phyloP scores from a whole-genome alignment of 1,284 basidiomycete species.

The Cutaneotrichosporon dermatis region DNA sequence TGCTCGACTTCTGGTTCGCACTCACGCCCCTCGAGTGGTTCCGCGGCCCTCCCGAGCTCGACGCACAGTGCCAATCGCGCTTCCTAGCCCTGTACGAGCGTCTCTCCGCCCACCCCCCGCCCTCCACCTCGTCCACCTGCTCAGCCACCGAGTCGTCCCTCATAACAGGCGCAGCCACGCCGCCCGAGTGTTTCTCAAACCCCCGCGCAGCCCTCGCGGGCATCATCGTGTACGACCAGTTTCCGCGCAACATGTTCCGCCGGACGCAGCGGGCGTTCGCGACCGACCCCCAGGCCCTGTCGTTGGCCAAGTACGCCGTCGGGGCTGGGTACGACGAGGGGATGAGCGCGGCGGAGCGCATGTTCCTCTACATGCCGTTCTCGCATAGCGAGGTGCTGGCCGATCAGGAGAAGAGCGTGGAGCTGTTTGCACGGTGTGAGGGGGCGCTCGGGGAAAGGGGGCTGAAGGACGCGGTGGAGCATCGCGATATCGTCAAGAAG shows the following conservation, averaged over 20 bases:
- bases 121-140: neutral
- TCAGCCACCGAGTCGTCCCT: too few relatives aligned
- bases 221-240: slow-evolving; percentile 10
- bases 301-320: slow-evolving; percentile 4
- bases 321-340: slow-evolving; percentile 6
- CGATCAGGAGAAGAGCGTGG: slow-evolving; percentile 7
- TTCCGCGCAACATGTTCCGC: slow-evolving; percentile 15
- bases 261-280: slow-evolving; percentile 1
- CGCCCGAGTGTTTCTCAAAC: neutral
- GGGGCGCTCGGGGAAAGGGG: neutral
- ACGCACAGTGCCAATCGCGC: neutral
- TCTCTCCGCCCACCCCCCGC: neutral
- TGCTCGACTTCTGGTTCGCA: too few relatives aligned
- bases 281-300: slow-evolving; percentile 10
- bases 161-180: neutral
- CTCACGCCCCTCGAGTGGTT: too few relatives aligned
- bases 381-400: slow-evolving; percentile 8
- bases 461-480: neutral
- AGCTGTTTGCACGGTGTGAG: neutral
- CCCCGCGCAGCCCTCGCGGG: slow-evolving; percentile 2
- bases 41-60: too few relatives aligned
- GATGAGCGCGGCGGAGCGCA: neutral
- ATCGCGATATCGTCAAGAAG: slow-evolving; percentile 5
- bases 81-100: neutral
- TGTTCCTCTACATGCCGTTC: slow-evolving; percentile 13